Evolutionary conservation across 2,329 filamentous ascomycete species (phyloP).

Genomic region (Fusarium circinatum): DNA sequence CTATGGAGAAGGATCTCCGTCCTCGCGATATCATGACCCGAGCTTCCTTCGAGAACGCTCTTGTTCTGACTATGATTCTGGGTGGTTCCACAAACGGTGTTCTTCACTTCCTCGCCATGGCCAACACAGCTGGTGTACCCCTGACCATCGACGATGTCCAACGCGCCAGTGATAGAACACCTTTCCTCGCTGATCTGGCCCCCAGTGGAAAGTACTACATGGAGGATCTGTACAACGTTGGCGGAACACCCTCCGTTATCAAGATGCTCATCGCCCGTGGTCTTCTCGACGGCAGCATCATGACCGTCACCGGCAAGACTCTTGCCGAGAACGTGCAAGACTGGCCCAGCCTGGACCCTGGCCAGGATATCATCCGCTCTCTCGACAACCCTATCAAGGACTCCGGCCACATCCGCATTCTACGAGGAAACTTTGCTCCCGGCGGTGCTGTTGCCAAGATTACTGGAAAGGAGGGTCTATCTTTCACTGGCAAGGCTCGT

Average conservation of each 20-base stretch:
- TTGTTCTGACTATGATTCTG: constrained; percentile 91
- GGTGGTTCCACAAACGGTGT: constrained; percentile 91
- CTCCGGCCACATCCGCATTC: constrained; percentile 88
- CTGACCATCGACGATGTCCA: constrained; percentile 86
- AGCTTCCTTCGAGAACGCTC: constrained; percentile 84
- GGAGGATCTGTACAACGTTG: constrained; percentile 87
- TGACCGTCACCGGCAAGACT: constrained; percentile 86
- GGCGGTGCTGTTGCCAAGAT: constrained; percentile 95
- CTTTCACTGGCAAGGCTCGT: constrained; percentile 81
- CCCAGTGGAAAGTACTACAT: constrained; percentile 88
- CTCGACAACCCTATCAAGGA: constrained; percentile 78
- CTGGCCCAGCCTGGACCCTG: constrained; percentile 80
- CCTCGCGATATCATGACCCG: constrained; percentile 84
- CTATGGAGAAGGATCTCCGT: constrained; percentile 84
- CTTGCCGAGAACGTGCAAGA: constrained; percentile 82
- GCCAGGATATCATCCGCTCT: constrained; percentile 88
- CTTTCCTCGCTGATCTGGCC: constrained; percentile 86
- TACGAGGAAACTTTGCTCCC: constrained; percentile 88
- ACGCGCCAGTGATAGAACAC: constrained; percentile 82
- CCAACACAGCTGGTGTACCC: constrained; percentile 80
- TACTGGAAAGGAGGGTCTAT: constrained; percentile 90
- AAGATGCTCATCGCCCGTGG: constrained; percentile 83
- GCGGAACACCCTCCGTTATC: constrained; percentile 85
- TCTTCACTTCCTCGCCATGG: constrained; percentile 90
- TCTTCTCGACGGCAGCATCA: constrained; percentile 80